A percentile compares a stretch with the other conserved stretches of the same genome.
These are phyloP conservation scores for Euphorbia celastroides DNA, from an alignment of 441 rosid species.

Conservation along the genomic window DNA sequence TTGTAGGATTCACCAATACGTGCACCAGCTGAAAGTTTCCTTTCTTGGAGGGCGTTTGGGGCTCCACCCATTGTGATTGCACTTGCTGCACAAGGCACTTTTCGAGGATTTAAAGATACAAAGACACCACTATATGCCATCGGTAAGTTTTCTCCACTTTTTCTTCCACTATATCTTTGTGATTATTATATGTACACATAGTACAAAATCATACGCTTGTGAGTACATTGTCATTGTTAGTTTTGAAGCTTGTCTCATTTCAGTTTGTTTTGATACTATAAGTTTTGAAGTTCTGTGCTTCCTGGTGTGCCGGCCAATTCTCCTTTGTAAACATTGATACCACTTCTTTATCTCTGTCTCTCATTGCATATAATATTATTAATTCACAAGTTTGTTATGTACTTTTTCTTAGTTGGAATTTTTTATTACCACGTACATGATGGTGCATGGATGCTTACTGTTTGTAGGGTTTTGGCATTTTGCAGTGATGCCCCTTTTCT, in stretches of 20 bases:
- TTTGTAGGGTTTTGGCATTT: not conserved
- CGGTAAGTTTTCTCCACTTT: conserved; percentile 54
- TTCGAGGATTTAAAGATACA: conserved; percentile 94
- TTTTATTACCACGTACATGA: not conserved
- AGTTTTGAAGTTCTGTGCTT: not conserved
- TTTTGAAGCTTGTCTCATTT: not conserved
- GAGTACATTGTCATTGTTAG: not conserved
- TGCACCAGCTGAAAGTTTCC: conserved; percentile 76
- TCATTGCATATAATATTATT: conserved; percentile 1
- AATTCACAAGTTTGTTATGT: not conserved
- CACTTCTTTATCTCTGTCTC: not conserved
- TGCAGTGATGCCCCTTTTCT: not conserved
- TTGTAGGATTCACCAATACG: conserved; percentile 87
- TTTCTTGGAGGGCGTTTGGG: conserved; percentile 72
- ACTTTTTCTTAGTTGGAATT: not conserved
- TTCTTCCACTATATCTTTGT: conserved; percentile 11
- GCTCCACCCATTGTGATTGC: conserved; percentile 93
- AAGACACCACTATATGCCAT: conserved; percentile 85
- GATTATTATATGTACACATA: not conserved
- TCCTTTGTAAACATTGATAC: not conserved
- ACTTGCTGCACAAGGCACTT: conserved; percentile 92
- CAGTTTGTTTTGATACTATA: not conserved
- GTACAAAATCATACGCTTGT: not conserved
- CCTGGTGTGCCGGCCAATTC: not conserved
- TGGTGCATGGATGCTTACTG: not conserved